Conservation (phyloP, 495 filamentous ascomycete genomes). For the Aspergillus cristatus region DNA sequence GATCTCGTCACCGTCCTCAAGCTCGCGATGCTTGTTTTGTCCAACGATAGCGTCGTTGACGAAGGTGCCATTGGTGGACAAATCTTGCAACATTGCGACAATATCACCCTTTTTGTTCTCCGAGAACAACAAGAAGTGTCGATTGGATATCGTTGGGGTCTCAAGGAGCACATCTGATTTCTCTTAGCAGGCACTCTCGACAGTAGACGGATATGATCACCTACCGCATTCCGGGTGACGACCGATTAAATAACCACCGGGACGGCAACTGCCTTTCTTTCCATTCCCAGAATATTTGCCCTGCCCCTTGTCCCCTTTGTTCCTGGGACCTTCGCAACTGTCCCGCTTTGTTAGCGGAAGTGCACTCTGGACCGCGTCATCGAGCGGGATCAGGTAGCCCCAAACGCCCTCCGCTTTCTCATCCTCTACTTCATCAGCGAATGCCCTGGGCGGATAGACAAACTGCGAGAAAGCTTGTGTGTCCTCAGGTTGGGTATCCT, state of each 20-base stretch:
- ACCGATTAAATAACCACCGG: conserved; percentile 86
- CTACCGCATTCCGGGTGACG: conserved; percentile 91
- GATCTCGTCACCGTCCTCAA: conserved; percentile 84
- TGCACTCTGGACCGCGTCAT: conserved; percentile 55
- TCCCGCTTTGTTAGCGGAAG: conserved; percentile 61
- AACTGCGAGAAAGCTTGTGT: conserved; percentile 71
- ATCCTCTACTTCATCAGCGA: conserved; percentile 75
- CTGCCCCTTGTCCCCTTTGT: conserved; percentile 20
- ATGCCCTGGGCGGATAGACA: conserved; percentile 59
- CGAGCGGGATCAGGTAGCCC: conserved; percentile 85
- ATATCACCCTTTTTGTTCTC: conserved; percentile 76
- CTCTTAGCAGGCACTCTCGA: conserved; percentile 8
- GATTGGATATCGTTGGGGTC: conserved; percentile 82
- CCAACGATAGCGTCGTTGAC: conserved; percentile 88
- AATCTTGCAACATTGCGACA: conserved; percentile 79
- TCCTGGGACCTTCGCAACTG: conserved; percentile 51
- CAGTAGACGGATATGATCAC: conserved; percentile 13
- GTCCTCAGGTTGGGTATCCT: conserved; percentile 57
- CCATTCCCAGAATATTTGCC: conserved; percentile 11
- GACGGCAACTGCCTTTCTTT: conserved; percentile 35
- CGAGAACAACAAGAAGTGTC: conserved; percentile 83
- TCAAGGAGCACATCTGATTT: conserved; percentile 65
- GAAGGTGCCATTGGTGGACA: conserved; percentile 94
- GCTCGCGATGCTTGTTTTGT: conserved; percentile 80
- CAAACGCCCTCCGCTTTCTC: conserved; percentile 78